Conservation (phyloP, 495 filamentous ascomycete species). For the Daldinia concentrica region DNA sequence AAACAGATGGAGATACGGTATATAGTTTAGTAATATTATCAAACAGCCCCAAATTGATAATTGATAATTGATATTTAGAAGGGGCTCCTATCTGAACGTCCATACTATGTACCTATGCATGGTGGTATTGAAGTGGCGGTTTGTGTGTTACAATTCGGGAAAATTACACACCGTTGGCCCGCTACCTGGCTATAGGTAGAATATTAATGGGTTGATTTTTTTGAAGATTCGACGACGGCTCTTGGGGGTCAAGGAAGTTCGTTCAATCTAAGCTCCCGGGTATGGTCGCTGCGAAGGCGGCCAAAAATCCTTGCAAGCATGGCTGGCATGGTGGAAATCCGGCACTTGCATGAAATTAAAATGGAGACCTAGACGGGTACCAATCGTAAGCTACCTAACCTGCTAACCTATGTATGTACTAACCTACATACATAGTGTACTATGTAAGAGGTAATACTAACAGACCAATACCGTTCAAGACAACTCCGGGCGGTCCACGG, state of each 20-base stretch:
- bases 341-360: constrained; percentile 43
- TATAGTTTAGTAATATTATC: constrained; percentile 17
- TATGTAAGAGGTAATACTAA: constrained; percentile 9
- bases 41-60: neutral
- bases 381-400: constrained; percentile 8
- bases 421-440: too few relatives aligned
- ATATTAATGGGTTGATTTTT: neutral
- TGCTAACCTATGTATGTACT: too few relatives aligned
- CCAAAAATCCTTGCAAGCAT: constrained; percentile 23
- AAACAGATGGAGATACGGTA: constrained; percentile 9
- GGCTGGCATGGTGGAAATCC: constrained; percentile 21
- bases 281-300: constrained; percentile 22
- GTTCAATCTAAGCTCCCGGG: neutral
- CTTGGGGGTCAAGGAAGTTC: neutral
- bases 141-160: constrained; percentile 14
- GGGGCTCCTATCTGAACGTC: neutral
- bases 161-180: neutral
- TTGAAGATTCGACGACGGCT: constrained; percentile 7
- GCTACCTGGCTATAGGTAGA: constrained; percentile 1
- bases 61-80: neutral
- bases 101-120: neutral
- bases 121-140: constrained; percentile 21
- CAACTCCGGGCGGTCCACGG: constrained; percentile 24
- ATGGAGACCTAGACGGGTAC: constrained; percentile 34
- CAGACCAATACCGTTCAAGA: constrained; percentile 11